A percentile compares a stretch with the other conserved stretches of the same genome.
These are phyloP conservation scores for Saussurea involucrata DNA, from an alignment of 129 eudicot genomes.

Conservation along the genomic window DNA sequence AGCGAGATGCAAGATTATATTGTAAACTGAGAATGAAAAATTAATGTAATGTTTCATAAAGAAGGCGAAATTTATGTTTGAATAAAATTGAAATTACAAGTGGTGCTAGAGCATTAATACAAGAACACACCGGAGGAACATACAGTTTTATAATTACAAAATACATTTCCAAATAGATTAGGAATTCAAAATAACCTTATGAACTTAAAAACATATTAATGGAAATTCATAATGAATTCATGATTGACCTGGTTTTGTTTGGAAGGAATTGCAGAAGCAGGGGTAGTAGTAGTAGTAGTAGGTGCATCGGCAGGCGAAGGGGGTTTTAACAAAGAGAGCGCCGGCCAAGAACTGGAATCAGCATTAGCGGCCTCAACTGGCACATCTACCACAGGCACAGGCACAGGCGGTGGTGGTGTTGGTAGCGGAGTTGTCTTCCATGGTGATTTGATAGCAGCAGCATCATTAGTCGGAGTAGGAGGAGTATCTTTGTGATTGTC, in stretches of 20 bases:
- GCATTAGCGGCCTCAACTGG: slow-evolving; percentile 15
- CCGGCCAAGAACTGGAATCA: slow-evolving; percentile 62
- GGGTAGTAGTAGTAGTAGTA: not conserved
- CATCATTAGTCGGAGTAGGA: not conserved
- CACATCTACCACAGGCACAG: slow-evolving; percentile 10
- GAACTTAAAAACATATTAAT: not conserved
- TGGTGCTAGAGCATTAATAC: not conserved
- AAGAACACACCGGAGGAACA: not conserved
- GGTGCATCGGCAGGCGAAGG: slow-evolving; percentile 11
- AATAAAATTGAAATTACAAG: not conserved
- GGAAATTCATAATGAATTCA: not conserved
- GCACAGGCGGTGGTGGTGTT: slow-evolving; percentile 13
- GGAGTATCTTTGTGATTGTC: slow-evolving; percentile 24
- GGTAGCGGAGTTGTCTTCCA: slow-evolving; percentile 42
- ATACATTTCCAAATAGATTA: not conserved
- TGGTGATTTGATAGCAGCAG: slow-evolving; percentile 49
- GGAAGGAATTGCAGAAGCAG: slow-evolving; percentile 6
- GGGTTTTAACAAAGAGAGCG: slow-evolving; percentile 45
- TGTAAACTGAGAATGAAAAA: not conserved
- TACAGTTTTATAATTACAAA: not conserved
- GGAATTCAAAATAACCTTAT: not conserved
- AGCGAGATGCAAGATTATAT: not conserved
- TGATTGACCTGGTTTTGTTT: not conserved
- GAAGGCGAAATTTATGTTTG: too few species aligned
- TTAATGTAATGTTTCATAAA: not conserved